A percentile compares a stretch with the other conserved stretches of the same genome.
phyloP scores from a whole-genome alignment of 768 basidiomycete species.

The Boletales sp. region DNA sequence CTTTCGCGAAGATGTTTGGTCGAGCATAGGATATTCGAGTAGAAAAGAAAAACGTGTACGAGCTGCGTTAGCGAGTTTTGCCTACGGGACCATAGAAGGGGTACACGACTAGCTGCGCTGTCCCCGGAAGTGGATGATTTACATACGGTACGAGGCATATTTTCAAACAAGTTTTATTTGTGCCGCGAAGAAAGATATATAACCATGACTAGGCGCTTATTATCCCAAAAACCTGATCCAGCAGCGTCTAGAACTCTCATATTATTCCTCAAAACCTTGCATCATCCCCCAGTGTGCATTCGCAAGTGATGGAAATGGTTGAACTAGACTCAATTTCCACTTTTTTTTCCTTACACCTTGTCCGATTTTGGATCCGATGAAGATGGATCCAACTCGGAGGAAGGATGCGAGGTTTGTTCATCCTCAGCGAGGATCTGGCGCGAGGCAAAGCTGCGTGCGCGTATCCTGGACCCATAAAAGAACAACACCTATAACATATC shows the following conservation, averaged over 20 bases:
- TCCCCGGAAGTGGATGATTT: no score
- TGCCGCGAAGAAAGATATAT: no score
- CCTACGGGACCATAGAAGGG: no score
- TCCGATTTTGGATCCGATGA: neutral
- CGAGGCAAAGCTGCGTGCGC: constrained; percentile 26
- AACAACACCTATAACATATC: constrained; percentile 21
- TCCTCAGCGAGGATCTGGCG: constrained; percentile 18
- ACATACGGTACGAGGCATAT: no score
- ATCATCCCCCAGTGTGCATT: neutral
- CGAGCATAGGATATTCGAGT: neutral
- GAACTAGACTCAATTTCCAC: neutral
- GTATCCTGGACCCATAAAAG: constrained; percentile 31
- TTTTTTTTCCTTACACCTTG: constrained; percentile 8
- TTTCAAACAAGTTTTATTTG: no score
- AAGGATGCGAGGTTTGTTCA: neutral
- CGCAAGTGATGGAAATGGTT: neutral
- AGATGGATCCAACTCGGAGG: neutral
- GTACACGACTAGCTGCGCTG: no score
- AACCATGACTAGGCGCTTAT: no score
- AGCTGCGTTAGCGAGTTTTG: no score
- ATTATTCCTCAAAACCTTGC: neutral
- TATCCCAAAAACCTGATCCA: neutral
- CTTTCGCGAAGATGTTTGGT: constrained; percentile 3
- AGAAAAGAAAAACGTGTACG: no score
- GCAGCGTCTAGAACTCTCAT: neutral